A percentile compares a stretch with the other conserved stretches of the same genome.
These are phyloP conservation scores for Pisolithus albus DNA, from an alignment of 768 basidiomycete genomes.

Conservation along the genomic window DNA sequence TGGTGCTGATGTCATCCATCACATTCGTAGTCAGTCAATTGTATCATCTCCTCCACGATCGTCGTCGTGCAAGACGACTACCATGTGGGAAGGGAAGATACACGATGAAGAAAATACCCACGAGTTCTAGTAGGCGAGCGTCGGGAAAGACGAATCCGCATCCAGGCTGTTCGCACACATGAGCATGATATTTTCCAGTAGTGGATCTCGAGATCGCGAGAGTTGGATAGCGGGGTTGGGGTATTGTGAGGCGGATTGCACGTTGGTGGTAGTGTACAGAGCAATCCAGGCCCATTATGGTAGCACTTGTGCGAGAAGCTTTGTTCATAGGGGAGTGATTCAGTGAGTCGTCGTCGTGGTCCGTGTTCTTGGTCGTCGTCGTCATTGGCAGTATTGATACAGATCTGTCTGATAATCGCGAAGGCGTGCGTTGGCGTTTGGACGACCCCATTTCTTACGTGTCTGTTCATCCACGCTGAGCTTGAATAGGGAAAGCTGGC, in stretches of 20 bases:
- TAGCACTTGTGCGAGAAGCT: slow-evolving; percentile 25
- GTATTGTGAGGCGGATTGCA: slow-evolving; percentile 52
- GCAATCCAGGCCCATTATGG: slow-evolving; percentile 35
- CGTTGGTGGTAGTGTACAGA: slow-evolving; percentile 79
- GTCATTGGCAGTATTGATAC: slow-evolving; percentile 25
- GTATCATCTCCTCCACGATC: neutral
- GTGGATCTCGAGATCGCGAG: slow-evolving; percentile 72
- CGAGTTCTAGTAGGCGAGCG: slow-evolving; percentile 67
- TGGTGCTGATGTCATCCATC: slow-evolving; percentile 47
- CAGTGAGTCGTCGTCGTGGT: neutral
- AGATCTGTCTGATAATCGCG: slow-evolving; percentile 23
- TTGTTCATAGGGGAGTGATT: slow-evolving; percentile 28
- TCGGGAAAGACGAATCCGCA: slow-evolving; percentile 87
- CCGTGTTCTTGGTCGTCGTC: neutral
- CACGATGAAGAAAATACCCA: slow-evolving; percentile 34
- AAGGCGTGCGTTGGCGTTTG: slow-evolving; percentile 28
- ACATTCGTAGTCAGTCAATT: neutral
- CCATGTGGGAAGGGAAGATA: neutral
- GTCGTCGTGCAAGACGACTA: neutral
- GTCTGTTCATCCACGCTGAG: neutral
- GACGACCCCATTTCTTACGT: slow-evolving; percentile 17
- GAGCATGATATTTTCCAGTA: slow-evolving; percentile 80
- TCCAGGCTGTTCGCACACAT: slow-evolving; percentile 63
- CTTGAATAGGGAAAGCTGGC: neutral
- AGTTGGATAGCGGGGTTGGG: slow-evolving; percentile 57